These are phyloP conservation scores for Psophocarpus tetragonolobus DNA, from an alignment of 306 rosid species.

Conservation along the genomic window DNA sequence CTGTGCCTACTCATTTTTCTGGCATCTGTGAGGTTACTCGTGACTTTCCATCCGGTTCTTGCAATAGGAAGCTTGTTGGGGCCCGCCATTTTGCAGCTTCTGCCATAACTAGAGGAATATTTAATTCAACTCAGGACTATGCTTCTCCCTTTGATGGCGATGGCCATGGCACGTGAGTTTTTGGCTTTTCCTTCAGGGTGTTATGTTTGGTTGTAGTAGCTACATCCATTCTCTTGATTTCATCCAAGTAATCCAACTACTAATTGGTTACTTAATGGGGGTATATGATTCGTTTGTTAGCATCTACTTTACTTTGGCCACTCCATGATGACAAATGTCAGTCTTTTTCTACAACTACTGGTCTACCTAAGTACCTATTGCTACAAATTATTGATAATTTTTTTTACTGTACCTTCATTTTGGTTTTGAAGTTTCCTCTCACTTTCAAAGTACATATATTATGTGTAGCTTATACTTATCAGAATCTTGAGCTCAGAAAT, in stretches of 20 bases:
- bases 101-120: slow-evolving; percentile 95
- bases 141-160: slow-evolving; percentile 98
- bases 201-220: neutral
- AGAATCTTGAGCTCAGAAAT: neutral
- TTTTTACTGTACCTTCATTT: slow-evolving; percentile 14
- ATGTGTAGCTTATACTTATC: neutral
- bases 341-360: neutral
- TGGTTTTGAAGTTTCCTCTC: neutral
- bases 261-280: neutral
- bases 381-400: neutral
- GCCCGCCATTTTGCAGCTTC: slow-evolving; percentile 98
- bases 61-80: slow-evolving; percentile 96
- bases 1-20: slow-evolving; percentile 81
- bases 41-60: slow-evolving; percentile 97
- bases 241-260: neutral
- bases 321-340: neutral
- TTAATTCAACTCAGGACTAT: slow-evolving; percentile 79
- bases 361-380: neutral
- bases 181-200: slow-evolving; percentile 16
- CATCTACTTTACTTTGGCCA: neutral
- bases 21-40: slow-evolving; percentile 94
- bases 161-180: slow-evolving; percentile 99
- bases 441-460: neutral
- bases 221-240: neutral
- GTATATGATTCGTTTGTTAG: neutral